These are phyloP conservation scores for Pestalotiopsis sp. DNA, from an alignment of 2,329 filamentous ascomycete genomes.

Conservation along the genomic window DNA sequence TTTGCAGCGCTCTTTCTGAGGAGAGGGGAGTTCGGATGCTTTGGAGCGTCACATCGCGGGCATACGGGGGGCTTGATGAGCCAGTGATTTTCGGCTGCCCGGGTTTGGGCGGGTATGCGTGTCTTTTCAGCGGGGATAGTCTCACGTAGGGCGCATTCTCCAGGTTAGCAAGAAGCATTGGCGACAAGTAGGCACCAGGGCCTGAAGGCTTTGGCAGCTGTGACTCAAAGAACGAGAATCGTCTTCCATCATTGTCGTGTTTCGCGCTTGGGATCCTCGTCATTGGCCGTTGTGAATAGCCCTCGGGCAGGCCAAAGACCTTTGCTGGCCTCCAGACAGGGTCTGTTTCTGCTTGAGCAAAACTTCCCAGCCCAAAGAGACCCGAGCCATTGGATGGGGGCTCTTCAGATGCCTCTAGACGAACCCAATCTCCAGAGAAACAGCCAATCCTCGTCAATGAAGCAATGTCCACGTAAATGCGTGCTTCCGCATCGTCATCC, in stretches of 20 bases:
- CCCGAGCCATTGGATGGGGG: slow-evolving; percentile 70
- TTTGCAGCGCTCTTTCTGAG: slow-evolving; percentile 82
- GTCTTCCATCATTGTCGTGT: slow-evolving; percentile 49
- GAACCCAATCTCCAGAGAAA: slow-evolving; percentile 97
- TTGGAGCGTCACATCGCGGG: slow-evolving; percentile 79
- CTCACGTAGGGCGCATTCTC: slow-evolving; percentile 78
- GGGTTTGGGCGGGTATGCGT: slow-evolving; percentile 50
- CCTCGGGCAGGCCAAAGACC: slow-evolving; percentile 86
- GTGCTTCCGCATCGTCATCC: slow-evolving; percentile 84
- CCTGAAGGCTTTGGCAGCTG: slow-evolving; percentile 64
- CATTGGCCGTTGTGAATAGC: slow-evolving; percentile 63
- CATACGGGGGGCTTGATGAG: slow-evolving; percentile 60
- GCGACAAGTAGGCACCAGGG: slow-evolving; percentile 75
- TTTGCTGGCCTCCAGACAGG: slow-evolving; percentile 79
- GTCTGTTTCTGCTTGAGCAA: slow-evolving; percentile 65
- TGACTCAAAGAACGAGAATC: slow-evolving; percentile 67
- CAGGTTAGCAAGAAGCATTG: slow-evolving; percentile 84
- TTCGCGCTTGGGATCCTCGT: slow-evolving; percentile 62
- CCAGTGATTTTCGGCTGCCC: slow-evolving; percentile 59
- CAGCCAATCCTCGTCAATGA: slow-evolving; percentile 88
- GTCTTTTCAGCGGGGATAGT: slow-evolving; percentile 69
- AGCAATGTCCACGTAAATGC: slow-evolving; percentile 87
- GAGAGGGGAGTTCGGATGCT: slow-evolving; percentile 89
- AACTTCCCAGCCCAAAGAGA: slow-evolving; percentile 69
- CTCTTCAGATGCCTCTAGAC: slow-evolving; percentile 76